These are phyloP conservation scores for Monascus ruber DNA, from an alignment of 2,329 filamentous ascomycete genomes.

Conservation along the genomic window DNA sequence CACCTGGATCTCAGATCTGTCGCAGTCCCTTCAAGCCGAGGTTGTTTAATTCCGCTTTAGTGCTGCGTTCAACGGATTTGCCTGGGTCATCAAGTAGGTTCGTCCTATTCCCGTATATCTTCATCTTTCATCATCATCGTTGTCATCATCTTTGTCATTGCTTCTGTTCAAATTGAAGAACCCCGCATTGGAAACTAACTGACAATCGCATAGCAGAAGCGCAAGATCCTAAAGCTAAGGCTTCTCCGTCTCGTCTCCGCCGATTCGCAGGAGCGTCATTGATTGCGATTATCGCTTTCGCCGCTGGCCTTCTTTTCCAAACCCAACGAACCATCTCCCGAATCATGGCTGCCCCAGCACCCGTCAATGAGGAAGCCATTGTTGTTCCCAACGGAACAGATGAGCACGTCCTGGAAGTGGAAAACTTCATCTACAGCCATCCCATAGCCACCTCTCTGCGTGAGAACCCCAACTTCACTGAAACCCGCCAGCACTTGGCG, in stretches of 20 bases:
- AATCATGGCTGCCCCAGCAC: conserved; percentile 29
- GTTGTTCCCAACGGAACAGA: conserved; percentile 50
- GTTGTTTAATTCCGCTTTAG: too few species aligned
- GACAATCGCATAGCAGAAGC: too few species aligned
- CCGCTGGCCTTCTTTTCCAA: conserved; percentile 18
- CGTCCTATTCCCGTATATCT: too few species aligned
- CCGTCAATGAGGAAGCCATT: conserved; percentile 63
- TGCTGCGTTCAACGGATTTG: too few species aligned
- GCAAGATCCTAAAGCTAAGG: too few species aligned
- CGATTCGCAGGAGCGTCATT: conserved; percentile 25
- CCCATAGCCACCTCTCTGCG: conserved; percentile 62
- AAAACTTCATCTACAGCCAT: conserved; percentile 63
- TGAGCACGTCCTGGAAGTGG: conserved; percentile 46
- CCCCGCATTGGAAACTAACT: too few species aligned
- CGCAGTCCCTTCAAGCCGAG: too few species aligned
- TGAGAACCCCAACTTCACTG: conserved; percentile 52
- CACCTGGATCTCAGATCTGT: too few species aligned
- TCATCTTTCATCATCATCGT: too few species aligned
- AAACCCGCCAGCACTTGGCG: conserved; percentile 78
- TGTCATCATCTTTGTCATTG: too few species aligned
- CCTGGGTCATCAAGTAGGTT: too few species aligned
- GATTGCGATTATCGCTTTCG: conserved; percentile 24
- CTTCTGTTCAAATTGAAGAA: too few species aligned
- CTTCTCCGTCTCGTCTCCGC: conserved; percentile 15
- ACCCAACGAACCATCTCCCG: conserved; percentile 13